phyloP scores from a whole-genome alignment of 2,329 filamentous ascomycete genomes.

The Rachicladosporium sp. region DNA sequence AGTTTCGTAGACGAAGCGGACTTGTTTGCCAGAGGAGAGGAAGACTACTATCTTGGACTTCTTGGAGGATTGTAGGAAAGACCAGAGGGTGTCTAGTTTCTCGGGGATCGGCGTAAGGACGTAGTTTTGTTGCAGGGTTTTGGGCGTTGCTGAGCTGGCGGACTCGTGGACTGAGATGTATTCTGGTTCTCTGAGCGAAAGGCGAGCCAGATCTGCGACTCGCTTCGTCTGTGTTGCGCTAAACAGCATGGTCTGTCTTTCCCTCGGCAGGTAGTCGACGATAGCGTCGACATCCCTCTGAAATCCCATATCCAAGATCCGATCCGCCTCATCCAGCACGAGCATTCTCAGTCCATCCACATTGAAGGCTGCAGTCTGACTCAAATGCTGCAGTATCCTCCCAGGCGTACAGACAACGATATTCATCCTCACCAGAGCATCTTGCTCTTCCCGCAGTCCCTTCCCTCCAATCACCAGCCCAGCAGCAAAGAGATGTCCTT shows the following conservation, averaged over 20 bases:
- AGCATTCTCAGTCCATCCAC: slow-evolving; percentile 85
- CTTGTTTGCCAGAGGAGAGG: slow-evolving; percentile 87
- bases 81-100: slow-evolving; percentile 85
- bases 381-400: slow-evolving; percentile 87
- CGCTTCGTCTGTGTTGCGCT: slow-evolving; percentile 92
- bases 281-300: slow-evolving; percentile 82
- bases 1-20: slow-evolving; percentile 87
- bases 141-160: slow-evolving; percentile 66
- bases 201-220: slow-evolving; percentile 77
- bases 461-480: slow-evolving; percentile 91
- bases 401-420: slow-evolving; percentile 93
- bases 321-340: slow-evolving; percentile 88
- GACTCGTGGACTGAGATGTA: slow-evolving; percentile 90
- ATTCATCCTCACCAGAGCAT: slow-evolving; percentile 82
- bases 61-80: slow-evolving; percentile 80
- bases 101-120: slow-evolving; percentile 72
- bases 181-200: slow-evolving; percentile 82
- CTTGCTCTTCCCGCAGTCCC: slow-evolving; percentile 74
- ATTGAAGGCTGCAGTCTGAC: slow-evolving; percentile 82
- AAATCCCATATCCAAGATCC: slow-evolving; percentile 97
- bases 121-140: slow-evolving; percentile 80
- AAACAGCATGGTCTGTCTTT: slow-evolving; percentile 85
- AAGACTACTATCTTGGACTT: slow-evolving; percentile 95
- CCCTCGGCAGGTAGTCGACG: slow-evolving; percentile 74
- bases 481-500: slow-evolving; percentile 76